Conservation (phyloP, 208 protist genomes). For the Wallacemonas sp. region DNA sequence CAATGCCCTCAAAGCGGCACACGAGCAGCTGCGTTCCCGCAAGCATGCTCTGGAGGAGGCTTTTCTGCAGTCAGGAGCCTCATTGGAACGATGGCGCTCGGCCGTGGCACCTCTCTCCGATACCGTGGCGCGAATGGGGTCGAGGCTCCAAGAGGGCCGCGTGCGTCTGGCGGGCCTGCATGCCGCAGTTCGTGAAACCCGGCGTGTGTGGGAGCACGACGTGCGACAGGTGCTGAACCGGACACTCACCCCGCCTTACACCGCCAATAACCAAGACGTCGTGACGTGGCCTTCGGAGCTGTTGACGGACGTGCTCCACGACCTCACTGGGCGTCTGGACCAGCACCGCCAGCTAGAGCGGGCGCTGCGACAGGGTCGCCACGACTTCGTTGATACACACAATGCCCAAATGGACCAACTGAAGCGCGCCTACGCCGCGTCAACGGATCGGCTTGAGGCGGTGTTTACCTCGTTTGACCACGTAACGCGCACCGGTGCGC, state of each 20-base stretch:
- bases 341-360: constrained; percentile 5
- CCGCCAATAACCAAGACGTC: neutral
- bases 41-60: constrained; percentile 15
- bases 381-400: constrained; percentile 3
- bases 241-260: constrained; percentile 9
- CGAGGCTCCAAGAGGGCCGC: constrained; percentile 17
- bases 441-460: neutral
- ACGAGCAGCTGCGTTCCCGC: neutral
- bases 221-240: constrained; percentile 20
- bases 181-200: constrained; percentile 17
- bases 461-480: constrained; percentile 28
- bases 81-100: constrained; percentile 19
- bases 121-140: constrained; percentile 13
- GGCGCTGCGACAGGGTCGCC: neutral
- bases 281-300: neutral
- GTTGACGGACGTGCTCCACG: constrained; percentile 18
- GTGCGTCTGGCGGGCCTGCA: constrained; percentile 22
- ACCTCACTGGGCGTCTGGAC: constrained; percentile 12
- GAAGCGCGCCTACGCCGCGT: neutral
- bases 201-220: constrained; percentile 27
- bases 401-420: constrained; percentile 10
- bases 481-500: constrained; percentile 14
- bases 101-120: constrained; percentile 21
- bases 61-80: constrained; percentile 8
- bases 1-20: no score